Evolutionary conservation across 2,329 filamentous ascomycete genomes (phyloP).

Genomic region (Trichophyton simii): DNA sequence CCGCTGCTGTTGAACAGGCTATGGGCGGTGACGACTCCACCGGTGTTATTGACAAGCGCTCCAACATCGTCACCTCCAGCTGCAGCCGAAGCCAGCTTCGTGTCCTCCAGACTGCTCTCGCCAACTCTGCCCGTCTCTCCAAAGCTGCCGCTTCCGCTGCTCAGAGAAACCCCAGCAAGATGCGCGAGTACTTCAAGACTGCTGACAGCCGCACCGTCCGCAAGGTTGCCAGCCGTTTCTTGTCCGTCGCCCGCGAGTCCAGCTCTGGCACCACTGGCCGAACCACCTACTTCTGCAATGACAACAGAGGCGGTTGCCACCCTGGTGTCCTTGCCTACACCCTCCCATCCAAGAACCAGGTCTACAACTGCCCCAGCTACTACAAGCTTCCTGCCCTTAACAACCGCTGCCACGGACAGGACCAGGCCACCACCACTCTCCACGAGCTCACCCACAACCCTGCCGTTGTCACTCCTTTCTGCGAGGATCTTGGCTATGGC

Average conservation of each 20-base stretch:
- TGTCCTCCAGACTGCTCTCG: constrained; percentile 40
- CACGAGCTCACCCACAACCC: constrained; percentile 54
- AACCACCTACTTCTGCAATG: constrained; percentile 48
- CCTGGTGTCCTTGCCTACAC: constrained; percentile 50
- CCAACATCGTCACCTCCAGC: constrained; percentile 30
- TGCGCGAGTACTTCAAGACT: constrained; percentile 54
- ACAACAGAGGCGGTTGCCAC: constrained; percentile 43
- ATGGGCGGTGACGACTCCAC: constrained; percentile 21
- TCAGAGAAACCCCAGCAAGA: constrained; percentile 26
- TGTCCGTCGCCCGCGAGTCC: constrained; percentile 45
- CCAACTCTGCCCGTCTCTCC: constrained; percentile 42
- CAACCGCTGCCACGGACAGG: constrained; percentile 48
- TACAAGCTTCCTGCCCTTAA: constrained; percentile 39
- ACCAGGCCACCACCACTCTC: constrained; percentile 52
- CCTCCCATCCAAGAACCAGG: constrained; percentile 40
- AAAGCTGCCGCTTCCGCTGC: constrained; percentile 41
- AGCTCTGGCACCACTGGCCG: constrained; percentile 36
- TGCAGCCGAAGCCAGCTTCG: constrained; percentile 41
- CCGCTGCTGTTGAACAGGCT: constrained; percentile 38
- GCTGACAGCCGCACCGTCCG: constrained; percentile 34
- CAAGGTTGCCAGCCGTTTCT: constrained; percentile 41
- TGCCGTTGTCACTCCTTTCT: constrained; percentile 43
- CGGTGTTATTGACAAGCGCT: constrained; percentile 8
- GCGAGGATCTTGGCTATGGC: constrained; percentile 47
- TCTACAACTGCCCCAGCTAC: constrained; percentile 53